Evolutionary conservation across 1,284 basidiomycete species (phyloP).

Genomic region (Trametes polyzona): DNA sequence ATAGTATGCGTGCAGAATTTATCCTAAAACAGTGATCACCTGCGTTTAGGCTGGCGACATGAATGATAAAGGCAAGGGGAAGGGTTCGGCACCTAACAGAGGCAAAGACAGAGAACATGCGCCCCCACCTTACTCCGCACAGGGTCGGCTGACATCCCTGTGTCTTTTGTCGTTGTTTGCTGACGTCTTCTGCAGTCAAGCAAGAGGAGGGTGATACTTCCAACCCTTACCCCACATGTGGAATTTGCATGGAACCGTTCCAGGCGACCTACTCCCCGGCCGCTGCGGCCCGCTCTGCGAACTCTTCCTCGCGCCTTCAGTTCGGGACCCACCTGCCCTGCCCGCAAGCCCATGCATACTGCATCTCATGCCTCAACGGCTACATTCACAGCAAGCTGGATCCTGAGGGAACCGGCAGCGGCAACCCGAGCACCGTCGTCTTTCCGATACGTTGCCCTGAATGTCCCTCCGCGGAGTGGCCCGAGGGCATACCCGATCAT

Average conservation of each 20-base stretch:
- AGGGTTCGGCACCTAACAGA: too few relatives aligned
- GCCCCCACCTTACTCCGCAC: background rate
- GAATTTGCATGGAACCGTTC: slow-evolving; percentile 46
- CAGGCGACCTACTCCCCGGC: slow-evolving; percentile 41
- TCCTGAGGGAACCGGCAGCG: slow-evolving; percentile 38
- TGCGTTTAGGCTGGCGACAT: slow-evolving; percentile 34
- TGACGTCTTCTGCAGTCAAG: background rate
- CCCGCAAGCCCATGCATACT: slow-evolving; percentile 42
- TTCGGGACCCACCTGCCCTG: slow-evolving; percentile 44
- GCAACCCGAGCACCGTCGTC: slow-evolving; percentile 34
- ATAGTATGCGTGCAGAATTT: background rate
- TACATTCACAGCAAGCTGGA: slow-evolving; percentile 45
- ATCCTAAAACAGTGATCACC: background rate
- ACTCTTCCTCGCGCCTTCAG: slow-evolving; percentile 39
- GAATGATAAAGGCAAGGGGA: slow-evolving; percentile 36
- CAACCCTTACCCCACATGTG: slow-evolving; percentile 33
- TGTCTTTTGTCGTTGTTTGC: too few relatives aligned
- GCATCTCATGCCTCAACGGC: slow-evolving; percentile 39
- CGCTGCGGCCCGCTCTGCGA: slow-evolving; percentile 39
- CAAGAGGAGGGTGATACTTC: slow-evolving; percentile 9
- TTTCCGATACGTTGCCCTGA: slow-evolving; percentile 48
- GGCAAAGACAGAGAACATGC: background rate
- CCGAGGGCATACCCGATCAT: slow-evolving; percentile 41
- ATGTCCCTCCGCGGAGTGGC: slow-evolving; percentile 38
- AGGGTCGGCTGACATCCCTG: too few relatives aligned